Evolutionary conservation across 345 rosid species (phyloP).

Genomic region (Syzygium oleosum): DNA sequence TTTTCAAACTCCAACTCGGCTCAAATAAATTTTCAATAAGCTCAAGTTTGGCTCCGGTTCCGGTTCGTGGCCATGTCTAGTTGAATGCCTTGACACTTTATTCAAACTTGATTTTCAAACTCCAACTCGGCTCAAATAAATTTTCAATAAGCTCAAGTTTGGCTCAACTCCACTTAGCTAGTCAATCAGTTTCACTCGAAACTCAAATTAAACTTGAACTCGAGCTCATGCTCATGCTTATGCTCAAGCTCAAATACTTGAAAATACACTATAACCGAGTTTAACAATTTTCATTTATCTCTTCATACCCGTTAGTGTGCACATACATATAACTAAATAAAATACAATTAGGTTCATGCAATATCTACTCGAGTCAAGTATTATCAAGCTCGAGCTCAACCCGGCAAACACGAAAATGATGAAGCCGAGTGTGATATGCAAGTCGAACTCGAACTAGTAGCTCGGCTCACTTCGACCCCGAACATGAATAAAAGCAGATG

Average conservation of each 20-base stretch:
- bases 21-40: too few species aligned
- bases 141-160: background rate
- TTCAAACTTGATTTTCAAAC: background rate
- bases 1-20: too few species aligned
- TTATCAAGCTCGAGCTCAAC: background rate
- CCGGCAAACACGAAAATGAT: background rate
- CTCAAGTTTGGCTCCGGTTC: too few species aligned
- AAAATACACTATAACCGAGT: background rate
- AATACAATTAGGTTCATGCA: background rate
- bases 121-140: background rate
- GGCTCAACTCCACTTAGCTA: background rate
- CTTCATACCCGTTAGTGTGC: background rate
- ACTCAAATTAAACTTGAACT: background rate
- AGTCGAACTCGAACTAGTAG: background rate
- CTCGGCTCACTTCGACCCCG: background rate
- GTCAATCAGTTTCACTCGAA: background rate
- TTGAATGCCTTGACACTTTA: too few species aligned
- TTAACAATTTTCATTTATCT: background rate
- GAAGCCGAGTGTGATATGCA: background rate
- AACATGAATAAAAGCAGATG: background rate
- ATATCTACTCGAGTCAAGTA: background rate
- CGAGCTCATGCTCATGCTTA: background rate
- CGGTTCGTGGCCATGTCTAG: too few species aligned
- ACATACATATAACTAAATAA: background rate
- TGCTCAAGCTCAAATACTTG: background rate